Percentiles rank a stretch among this genome's conserved stretches.
Conservation (phyloP, 176 grass and related monocot genomes). For the Hsuehochloa calcarea region DNA sequence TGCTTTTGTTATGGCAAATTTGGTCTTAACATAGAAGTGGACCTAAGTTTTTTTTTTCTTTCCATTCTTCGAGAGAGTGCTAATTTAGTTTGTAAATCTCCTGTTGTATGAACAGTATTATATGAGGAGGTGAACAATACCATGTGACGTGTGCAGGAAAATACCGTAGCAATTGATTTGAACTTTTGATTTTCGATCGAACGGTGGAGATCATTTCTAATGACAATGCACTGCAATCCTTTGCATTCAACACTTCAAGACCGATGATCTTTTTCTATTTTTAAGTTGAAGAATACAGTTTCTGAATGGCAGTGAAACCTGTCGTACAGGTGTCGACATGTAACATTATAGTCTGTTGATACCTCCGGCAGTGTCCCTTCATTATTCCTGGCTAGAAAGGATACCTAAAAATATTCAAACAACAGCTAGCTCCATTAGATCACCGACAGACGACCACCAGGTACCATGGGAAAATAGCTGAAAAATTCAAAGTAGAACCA, state of each 20-base stretch:
- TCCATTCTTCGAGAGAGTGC: neutral
- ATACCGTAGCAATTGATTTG: no score
- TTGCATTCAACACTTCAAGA: no score
- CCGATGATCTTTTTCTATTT: neutral
- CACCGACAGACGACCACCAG: constrained; percentile 42
- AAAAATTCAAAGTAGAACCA: constrained; percentile 35
- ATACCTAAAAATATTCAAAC: constrained; percentile 21
- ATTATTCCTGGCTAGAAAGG: constrained; percentile 34
- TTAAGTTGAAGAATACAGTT: neutral
- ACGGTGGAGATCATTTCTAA: no score
- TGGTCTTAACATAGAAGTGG: neutral
- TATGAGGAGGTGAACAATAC: no score
- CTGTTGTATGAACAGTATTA: neutral
- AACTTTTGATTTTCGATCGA: no score
- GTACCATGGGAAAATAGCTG: constrained; percentile 36
- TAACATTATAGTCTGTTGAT: constrained; percentile 32
- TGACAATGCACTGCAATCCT: no score
- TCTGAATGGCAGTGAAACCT: constrained; percentile 2
- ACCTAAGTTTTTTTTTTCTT: neutral
- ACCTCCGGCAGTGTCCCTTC: constrained; percentile 20
- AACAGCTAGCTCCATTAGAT: constrained; percentile 25
- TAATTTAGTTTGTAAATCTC: neutral
- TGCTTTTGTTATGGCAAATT: neutral
- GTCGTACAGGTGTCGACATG: constrained; percentile 34
- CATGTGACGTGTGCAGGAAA: no score